Evolutionary conservation across 331 rosid species (phyloP), one percentile per base, ranked within the genome.

Genomic region (Acacia pycnantha): DNA sequence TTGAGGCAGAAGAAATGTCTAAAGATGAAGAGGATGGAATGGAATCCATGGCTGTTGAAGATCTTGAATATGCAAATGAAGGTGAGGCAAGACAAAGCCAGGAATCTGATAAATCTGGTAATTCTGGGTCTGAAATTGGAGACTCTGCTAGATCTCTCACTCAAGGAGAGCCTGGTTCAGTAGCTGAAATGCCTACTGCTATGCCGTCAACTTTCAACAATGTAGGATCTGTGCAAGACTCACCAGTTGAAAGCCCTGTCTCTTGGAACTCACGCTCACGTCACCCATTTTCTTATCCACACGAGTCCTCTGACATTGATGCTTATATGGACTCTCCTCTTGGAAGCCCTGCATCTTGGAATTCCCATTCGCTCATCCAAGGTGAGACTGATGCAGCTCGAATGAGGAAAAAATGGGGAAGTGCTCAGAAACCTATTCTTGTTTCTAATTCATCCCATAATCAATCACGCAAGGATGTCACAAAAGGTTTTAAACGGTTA

Each of bases 381-480:
- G 88, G 90, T 56, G 99, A 97, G 74, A 88, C 76, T 66, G 98
- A 97, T 82, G 98, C 97, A 67, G 87, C 97, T 78, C 87, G 98
- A 85, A 97, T 94, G 97, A 90, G 98, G 87, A 94, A 97, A 89
- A 97, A 97, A 88, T 97, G 99, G 99, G 98, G 98, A 79, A 91
- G 98, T 82, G 94, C 97, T 78, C 98, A 97, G 87, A 97, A 94
- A 44, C 98, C 99, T 66, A 69, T 88, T 82, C 83, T 94, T 73
- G 94, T 88, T 81, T 84, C 97, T 65, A 92, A 88, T 88, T 85
- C 97, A 69, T 88, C 97, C 70, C 91, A 93, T 26, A 94, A 81
- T 82, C 98, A 91, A 86, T 82, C 99, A 8, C 95, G 97, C 76
- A 97, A 91, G 89, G 99, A 97, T 84, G 89, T 91, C 88, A 86